phyloP scores from a whole-genome alignment of 306 rosid genomes.

The Spatholobus suberectus region DNA sequence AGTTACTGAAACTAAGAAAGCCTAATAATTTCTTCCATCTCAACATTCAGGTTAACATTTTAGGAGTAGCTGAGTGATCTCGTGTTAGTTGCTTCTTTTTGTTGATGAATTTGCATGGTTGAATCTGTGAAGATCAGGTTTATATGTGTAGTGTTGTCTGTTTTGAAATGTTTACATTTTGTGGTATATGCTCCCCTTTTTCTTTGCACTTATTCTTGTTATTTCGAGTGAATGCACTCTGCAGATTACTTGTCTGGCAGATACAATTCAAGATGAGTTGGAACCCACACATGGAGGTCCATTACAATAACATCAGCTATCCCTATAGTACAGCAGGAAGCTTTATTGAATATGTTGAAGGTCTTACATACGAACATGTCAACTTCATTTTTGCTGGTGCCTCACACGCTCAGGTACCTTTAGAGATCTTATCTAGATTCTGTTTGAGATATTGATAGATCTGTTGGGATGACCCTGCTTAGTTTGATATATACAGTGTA shows the following conservation, averaged over 20 bases:
- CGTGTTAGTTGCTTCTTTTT: conserved; percentile 1
- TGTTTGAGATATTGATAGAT: conserved; percentile 6
- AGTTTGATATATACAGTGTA: not conserved
- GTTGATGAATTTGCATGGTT: conserved; percentile 21
- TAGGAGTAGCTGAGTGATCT: conserved; percentile 27
- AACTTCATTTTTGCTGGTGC: conserved; percentile 84
- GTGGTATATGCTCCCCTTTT: no score
- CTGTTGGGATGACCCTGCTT: not conserved
- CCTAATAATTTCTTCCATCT: not conserved
- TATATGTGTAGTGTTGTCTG: not conserved
- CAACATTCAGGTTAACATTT: not conserved
- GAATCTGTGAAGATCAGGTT: no score
- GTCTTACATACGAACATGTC: conserved; percentile 83
- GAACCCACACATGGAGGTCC: conserved; percentile 67
- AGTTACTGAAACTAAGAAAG: not conserved
- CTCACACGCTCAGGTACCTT: conserved; percentile 72
- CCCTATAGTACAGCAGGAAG: conserved; percentile 75
- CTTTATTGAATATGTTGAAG: conserved; percentile 84
- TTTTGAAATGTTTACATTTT: no score
- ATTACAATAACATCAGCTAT: conserved; percentile 62
- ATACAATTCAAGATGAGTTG: conserved; percentile 66
- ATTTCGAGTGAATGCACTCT: not conserved
- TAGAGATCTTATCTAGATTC: conserved; percentile 11
- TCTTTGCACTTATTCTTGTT: not conserved
- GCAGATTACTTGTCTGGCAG: conserved; percentile 41